phyloP scores from a whole-genome alignment of 1,284 basidiomycete genomes.

The Trametes polyzona region DNA sequence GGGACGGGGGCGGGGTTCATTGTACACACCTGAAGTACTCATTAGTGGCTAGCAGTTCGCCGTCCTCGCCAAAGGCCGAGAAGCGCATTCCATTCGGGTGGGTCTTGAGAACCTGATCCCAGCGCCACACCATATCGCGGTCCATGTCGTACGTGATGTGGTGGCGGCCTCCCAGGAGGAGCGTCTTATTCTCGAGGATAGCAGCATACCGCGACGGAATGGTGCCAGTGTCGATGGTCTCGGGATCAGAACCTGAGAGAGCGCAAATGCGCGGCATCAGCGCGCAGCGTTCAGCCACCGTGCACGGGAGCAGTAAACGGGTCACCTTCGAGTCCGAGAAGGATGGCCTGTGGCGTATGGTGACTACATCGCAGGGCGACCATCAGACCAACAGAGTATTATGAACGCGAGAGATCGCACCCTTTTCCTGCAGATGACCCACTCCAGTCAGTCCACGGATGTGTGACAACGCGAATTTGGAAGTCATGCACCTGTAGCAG shows the following conservation, averaged over 20 bases:
- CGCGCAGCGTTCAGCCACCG: neutral
- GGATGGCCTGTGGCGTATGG: slow-evolving; percentile 92
- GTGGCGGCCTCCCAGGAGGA: slow-evolving; percentile 76
- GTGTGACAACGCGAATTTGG: slow-evolving; percentile 2
- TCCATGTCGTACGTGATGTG: slow-evolving; percentile 85
- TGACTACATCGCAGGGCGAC: slow-evolving; percentile 56
- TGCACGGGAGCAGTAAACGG: neutral
- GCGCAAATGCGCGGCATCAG: neutral
- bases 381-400: neutral
- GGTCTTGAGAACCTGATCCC: slow-evolving; percentile 80
- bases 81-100: slow-evolving; percentile 94
- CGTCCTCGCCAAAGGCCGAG: slow-evolving; percentile 80
- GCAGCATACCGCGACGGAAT: slow-evolving; percentile 74
- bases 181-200: slow-evolving; percentile 67
- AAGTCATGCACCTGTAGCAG: slow-evolving; percentile 66
- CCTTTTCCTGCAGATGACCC: slow-evolving; percentile 69
- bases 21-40: slow-evolving; percentile 79
- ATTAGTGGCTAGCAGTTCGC: slow-evolving; percentile 91
- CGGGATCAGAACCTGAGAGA: slow-evolving; percentile 74
- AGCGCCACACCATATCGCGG: slow-evolving; percentile 90
- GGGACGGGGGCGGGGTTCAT: neutral
- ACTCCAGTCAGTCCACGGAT: neutral
- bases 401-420: slow-evolving; percentile 41
- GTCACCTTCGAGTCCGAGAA: slow-evolving; percentile 85
- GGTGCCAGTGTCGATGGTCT: slow-evolving; percentile 85